A percentile compares a stretch with the other conserved stretches of the same genome.
These are phyloP conservation scores for rapeseed (Brassica napus) DNA, from an alignment of 345 rosid genomes.

Conservation along the genomic window Da-Ae NC_063436.1:290001-290500, in stretches of 20 bases:
- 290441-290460: constrained; percentile 93
- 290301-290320: constrained; percentile 24
- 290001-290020: constrained; percentile 74
- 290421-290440: constrained; percentile 94
- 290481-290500: constrained; percentile 90
- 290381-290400: constrained; percentile 74
- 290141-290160: constrained; percentile 19
- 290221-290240: constrained; percentile 77
- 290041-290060: constrained; percentile 94
- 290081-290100: constrained; percentile 77
- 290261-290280: constrained; percentile 44
- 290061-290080: constrained; percentile 89
- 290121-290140: constrained; percentile 69
- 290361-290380: constrained; percentile 87
- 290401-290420: constrained; percentile 82
- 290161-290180: constrained; percentile 56
- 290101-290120: constrained; percentile 85
- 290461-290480: constrained; percentile 57
- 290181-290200: constrained; percentile 79
- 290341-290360: constrained; percentile 45
- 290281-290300: constrained; percentile 44
- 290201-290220: constrained; percentile 77
- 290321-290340: constrained; percentile 36
- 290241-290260: constrained; percentile 73
- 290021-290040: constrained; percentile 82